A percentile compares a stretch with the other conserved stretches of the same genome.
Evolutionary conservation across 768 basidiomycete species (phyloP).

Genomic region (Panus rudis): DNA sequence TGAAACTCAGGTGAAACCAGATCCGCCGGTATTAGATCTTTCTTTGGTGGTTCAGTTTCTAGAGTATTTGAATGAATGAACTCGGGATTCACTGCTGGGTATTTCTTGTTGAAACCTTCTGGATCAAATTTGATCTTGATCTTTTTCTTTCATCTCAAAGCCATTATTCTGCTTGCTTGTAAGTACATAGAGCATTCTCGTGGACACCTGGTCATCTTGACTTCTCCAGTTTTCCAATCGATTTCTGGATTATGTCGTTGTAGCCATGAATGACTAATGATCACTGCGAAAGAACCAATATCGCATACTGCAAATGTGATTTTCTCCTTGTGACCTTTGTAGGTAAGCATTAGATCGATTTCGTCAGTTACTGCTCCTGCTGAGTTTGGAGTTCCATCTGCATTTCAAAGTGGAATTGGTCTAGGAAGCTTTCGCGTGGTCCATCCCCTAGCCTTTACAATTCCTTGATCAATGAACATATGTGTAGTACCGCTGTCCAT

Average conservation of each 20-base stretch:
- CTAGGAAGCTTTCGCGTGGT: background rate
- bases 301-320: background rate
- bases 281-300: constrained; percentile 2
- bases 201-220: background rate
- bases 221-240: constrained; percentile 1
- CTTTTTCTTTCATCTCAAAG: background rate
- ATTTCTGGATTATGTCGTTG: background rate
- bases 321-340: background rate
- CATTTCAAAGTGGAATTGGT: background rate
- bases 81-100: background rate
- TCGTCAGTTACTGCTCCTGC: background rate
- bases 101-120: background rate
- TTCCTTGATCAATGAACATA: background rate
- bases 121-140: background rate
- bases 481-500: constrained; percentile 2
- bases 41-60: background rate
- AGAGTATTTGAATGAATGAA: background rate
- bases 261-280: constrained; percentile 4
- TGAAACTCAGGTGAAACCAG: constrained; percentile 9
- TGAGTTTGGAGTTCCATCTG: background rate
- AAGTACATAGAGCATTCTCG: background rate
- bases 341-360: background rate
- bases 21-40: constrained; percentile 11
- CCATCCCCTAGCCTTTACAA: background rate
- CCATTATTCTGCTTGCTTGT: background rate